These are phyloP conservation scores for Bolboschoenus planiculmis DNA, from an alignment of 176 grass and related monocot genomes.

Conservation along the genomic window DNA sequence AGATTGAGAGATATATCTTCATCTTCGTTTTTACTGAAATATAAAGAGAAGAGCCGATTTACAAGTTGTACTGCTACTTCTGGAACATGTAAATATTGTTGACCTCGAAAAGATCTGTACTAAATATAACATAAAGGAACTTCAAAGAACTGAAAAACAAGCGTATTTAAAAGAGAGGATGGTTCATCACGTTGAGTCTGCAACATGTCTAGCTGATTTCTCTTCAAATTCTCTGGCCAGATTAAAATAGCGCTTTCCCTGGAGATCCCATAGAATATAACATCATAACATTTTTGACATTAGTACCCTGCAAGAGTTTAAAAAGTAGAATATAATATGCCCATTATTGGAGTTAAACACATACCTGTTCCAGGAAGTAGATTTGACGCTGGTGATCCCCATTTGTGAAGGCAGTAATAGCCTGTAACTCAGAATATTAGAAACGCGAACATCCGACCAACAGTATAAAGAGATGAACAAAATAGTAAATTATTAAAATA, in stretches of 20 bases:
- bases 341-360: constrained; percentile 6
- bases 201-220: constrained; percentile 56
- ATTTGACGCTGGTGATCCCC: constrained; percentile 48
- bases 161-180: neutral
- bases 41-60: neutral
- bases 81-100: neutral
- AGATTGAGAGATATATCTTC: constrained; percentile 48
- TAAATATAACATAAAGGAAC: constrained; percentile 6
- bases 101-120: constrained; percentile 2
- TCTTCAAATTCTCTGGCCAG: constrained; percentile 65
- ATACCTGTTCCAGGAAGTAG: constrained; percentile 62
- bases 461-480: neutral
- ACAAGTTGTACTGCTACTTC: neutral
- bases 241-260: constrained; percentile 54
- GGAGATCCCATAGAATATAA: constrained; percentile 30
- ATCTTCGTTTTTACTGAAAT: constrained; percentile 46
- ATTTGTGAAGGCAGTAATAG: constrained; percentile 59
- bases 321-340: constrained; percentile 7
- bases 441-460: constrained; percentile 13
- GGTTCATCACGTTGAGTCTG: constrained; percentile 33
- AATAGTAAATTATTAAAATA: constrained; percentile 5
- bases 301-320: neutral
- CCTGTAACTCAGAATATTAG: constrained; percentile 44
- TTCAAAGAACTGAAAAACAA: neutral
- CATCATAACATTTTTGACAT: neutral